A percentile compares a stretch with the other conserved stretches of the same genome.
These are phyloP conservation scores for Pseudonitzschia multiseries DNA, from an alignment of 108 stramenopile genomes.

Conservation along the genomic window DNA sequence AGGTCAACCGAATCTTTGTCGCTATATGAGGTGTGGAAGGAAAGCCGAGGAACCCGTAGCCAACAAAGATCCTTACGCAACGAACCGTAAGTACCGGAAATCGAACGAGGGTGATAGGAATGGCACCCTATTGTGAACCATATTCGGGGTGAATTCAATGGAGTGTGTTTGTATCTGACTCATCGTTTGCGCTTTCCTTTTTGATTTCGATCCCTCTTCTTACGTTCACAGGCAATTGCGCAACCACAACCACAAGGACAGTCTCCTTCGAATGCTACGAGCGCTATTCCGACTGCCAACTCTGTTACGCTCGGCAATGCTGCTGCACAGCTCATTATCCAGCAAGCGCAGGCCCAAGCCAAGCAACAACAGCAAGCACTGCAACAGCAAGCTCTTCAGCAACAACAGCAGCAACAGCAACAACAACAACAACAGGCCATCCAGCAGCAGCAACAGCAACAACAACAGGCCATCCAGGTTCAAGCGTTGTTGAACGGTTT, in stretches of 20 bases:
- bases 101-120: too few relatives aligned
- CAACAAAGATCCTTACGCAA: not conserved
- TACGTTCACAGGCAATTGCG: not conserved
- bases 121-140: too few relatives aligned
- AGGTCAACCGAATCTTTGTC: not conserved
- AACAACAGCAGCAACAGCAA: slow-evolving; percentile 2
- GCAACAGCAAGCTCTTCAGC: not conserved
- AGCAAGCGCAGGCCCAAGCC: not conserved
- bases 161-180: not conserved
- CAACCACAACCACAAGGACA: not conserved
- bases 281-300: not conserved
- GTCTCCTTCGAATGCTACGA: not conserved
- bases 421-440: too few relatives aligned
- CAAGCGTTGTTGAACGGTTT: slow-evolving; percentile 12
- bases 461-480: not conserved
- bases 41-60: not conserved
- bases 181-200: not conserved
- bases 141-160: too few relatives aligned
- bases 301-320: not conserved
- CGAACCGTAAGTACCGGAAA: not conserved
- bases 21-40: slow-evolving; percentile 16
- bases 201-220: not conserved
- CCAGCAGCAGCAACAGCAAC: slow-evolving; percentile 7
- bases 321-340: not conserved
- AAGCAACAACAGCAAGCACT: not conserved